Base-by-base conservation (phyloP, 1,139 yeast genomes). In the Fermentozyma sake region DNA sequence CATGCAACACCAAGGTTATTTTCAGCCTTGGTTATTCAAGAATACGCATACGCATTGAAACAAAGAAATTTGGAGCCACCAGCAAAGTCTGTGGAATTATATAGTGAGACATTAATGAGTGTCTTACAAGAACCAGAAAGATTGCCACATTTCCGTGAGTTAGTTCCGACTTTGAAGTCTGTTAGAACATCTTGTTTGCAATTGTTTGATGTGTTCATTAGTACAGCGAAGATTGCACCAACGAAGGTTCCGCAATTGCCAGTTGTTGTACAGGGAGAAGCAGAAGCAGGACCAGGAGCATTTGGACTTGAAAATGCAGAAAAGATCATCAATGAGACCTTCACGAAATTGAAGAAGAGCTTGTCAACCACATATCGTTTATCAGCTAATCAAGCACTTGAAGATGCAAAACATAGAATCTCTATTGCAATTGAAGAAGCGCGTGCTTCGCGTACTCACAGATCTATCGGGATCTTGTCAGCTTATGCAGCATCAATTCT, bases 221-320 rank as follows among this genome's bases (percentile, higher is more conserved):
- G 80, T 26, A 71, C 70, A 16, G 95, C 93, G 5, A 81, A 81
- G 52, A 55, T 87, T 11, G 66, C 93, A 2, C 74, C 79, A n/a
- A 68, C 75, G 21, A 85, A 83, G 50, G 57, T 87, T 9, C 96
- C 96, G 1, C 83, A 77, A 33, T 56, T 93, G 18, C 94, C 98
- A 0, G 79, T 86, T 5, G 79, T 89, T 11, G 96, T 89, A 4
- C 93, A 86, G 52, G 98, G 98, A 18, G 98, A 91, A 50, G 68
- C 79, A 1, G 95, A 85, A 38, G 95, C 97, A 4, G 97, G 96
- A 1, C 89, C 95, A 1, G 89, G 81, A 42, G 97, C 97, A 0
- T 93, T 93, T 55, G 75, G 86, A 7, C 54, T 91, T 26, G 82
- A 72, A 22, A 75, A 76, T 41, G 97, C 96, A 1, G 82, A 81